phyloP scores from a whole-genome alignment of 805 yeast species.

The Saturnispora kantuleensis region DNA sequence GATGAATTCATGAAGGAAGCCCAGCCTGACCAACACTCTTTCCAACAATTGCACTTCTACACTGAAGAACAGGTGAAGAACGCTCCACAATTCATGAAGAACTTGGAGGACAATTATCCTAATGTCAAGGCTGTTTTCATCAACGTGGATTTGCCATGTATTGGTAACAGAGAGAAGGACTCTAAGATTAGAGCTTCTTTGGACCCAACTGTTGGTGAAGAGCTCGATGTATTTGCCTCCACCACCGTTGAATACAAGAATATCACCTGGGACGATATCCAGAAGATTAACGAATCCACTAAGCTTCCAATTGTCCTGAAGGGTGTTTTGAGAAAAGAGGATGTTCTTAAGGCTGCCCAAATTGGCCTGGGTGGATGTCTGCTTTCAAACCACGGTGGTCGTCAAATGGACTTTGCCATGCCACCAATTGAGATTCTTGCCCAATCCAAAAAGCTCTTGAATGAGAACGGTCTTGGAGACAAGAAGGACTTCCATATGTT shows the following conservation, averaged over 20 bases:
- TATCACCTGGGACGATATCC: conserved; percentile 52
- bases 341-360: conserved; percentile 46
- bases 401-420: conserved; percentile 53
- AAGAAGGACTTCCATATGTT: conserved; percentile 49
- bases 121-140: conserved; percentile 66
- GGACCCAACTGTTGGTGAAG: conserved; percentile 26
- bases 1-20: conserved; percentile 67
- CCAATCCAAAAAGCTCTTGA: conserved; percentile 40
- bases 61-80: conserved; percentile 55
- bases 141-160: conserved; percentile 81
- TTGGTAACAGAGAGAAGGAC: conserved; percentile 83
- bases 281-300: conserved; percentile 41
- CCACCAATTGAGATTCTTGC: conserved; percentile 53
- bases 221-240: conserved; percentile 12
- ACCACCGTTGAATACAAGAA: conserved; percentile 10
- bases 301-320: conserved; percentile 43
- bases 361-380: conserved; percentile 52
- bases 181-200: conserved; percentile 55
- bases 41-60: conserved; percentile 70
- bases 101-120: conserved; percentile 32
- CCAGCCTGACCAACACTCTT: conserved; percentile 53
- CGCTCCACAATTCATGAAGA: conserved; percentile 16
- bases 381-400: conserved; percentile 66
- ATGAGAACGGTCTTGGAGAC: conserved; percentile 26
- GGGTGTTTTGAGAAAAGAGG: conserved; percentile 58